Percentiles rank a stretch among this genome's conserved stretches.
Conservation (phyloP, 768 basidiomycete genomes). For the Austroboletus eburneus region DNA sequence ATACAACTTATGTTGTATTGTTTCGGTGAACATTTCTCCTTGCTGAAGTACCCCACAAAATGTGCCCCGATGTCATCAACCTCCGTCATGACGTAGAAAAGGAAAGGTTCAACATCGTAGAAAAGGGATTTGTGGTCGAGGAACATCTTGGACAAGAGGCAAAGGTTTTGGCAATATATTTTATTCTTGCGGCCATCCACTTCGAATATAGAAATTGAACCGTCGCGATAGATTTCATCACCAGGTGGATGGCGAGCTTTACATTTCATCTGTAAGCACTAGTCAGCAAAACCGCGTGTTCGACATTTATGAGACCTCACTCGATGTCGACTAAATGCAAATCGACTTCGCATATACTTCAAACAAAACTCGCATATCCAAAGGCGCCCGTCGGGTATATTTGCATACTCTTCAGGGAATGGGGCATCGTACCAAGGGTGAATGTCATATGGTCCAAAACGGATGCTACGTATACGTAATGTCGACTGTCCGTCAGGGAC, state of each 20-base stretch:
- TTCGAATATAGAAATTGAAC: constrained; percentile 86
- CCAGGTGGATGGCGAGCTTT: constrained; percentile 93
- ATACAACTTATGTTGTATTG: constrained; percentile 99
- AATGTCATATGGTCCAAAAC: constrained; percentile 89
- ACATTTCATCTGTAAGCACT: constrained; percentile 75
- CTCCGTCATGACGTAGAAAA: constrained; percentile 98
- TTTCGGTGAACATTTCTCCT: constrained; percentile 95
- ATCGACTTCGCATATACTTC: constrained; percentile 96
- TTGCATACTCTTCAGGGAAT: constrained; percentile 95
- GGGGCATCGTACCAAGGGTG: constrained; percentile 99
- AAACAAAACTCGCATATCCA: constrained; percentile 99
- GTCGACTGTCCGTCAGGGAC: constrained; percentile 22
- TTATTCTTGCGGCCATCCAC: constrained; percentile 99
- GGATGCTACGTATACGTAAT: constrained; percentile 79
- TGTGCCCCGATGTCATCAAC: constrained; percentile 84
- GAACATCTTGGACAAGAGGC: constrained; percentile 97
- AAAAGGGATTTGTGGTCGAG: constrained; percentile 98
- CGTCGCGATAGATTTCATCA: constrained; percentile 96
- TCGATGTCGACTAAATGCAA: constrained; percentile 79
- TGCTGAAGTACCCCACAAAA: constrained; percentile 98
- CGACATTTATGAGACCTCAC: constrained; percentile 42
- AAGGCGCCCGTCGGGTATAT: constrained; percentile 83
- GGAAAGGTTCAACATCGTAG: constrained; percentile 98
- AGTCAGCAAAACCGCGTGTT: constrained; percentile 8
- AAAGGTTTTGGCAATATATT: constrained; percentile 99